Evolutionary conservation across 1,284 basidiomycete species (phyloP), one percentile per base, ranked within the genome.

Genomic region (Fomitopsis palustris): DNA sequence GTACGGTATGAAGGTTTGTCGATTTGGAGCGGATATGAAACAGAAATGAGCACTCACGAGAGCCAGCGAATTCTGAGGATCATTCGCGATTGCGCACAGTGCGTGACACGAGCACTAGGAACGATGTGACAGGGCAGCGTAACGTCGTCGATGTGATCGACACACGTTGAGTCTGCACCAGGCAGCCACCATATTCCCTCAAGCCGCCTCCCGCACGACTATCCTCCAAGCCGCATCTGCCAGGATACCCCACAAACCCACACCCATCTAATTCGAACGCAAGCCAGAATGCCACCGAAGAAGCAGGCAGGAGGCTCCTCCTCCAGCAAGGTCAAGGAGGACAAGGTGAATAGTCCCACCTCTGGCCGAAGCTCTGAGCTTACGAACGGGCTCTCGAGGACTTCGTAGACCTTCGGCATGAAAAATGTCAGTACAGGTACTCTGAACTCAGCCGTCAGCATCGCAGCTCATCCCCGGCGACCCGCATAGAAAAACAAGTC

Each of bases 401-500:
- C 64, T 66, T 63, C 61, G 65, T 75, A 93, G 90, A 93, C 90
- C 62, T 96, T 96, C 74, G 93, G 94, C 60, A 82, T 96, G 87
- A 95, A 96, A 83, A 96, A 96, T 78, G 90, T 92, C 65, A 59
- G 84, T 74, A 53, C 54, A 29, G 61, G 59, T 21, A 31, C 54
- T 7, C 29, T 17, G 12, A 10, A 47, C 25, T 62, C 17, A 41
- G 38, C 53, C 8, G 56, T n/a, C n/a, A n/a, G n/a, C n/a, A n/a
- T n/a, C n/a, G n/a, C n/a, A n/a, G 17, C 39, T 56, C 37, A 59
- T 58, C 21, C 45, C 49, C 25, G 43, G 51, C 56, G 63, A 19
- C 7, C 4, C 17, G 16, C 61, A 58, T 72, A 92, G 88, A 96
- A 96, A 92, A 96, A 95, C 73, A 95, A 95, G 80, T 95, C 93